Conservation (phyloP, 805 yeast genomes). For the Maudiozyma saulgeensis region DNA sequence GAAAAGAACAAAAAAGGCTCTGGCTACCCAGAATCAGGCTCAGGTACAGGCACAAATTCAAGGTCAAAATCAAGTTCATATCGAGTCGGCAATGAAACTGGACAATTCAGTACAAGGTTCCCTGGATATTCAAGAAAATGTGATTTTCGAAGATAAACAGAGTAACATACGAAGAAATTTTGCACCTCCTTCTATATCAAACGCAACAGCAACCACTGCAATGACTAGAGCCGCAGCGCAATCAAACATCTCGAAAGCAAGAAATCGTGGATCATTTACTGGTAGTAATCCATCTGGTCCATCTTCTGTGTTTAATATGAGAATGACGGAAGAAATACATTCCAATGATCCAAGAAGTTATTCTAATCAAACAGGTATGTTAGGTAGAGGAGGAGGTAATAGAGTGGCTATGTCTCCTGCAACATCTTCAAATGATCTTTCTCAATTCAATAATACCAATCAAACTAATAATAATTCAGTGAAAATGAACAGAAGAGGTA, state of each 20-base stretch:
- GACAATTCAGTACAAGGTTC: too few species aligned
- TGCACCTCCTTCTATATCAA: constrained; percentile 7
- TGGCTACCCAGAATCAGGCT: neutral
- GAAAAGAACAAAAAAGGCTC: constrained; percentile 45
- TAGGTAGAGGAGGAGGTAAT: neutral
- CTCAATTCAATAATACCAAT: neutral
- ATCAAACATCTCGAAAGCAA: constrained; percentile 2
- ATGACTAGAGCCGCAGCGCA: constrained; percentile 4
- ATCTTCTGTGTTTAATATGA: neutral
- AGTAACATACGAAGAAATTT: constrained; percentile 6
- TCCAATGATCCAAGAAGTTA: neutral
- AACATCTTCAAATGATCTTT: neutral
- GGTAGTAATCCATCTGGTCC: neutral
- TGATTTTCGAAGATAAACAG: neutral
- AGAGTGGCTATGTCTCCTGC: neutral
- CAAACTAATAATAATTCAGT: neutral
- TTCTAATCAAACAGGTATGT: neutral
- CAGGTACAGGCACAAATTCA: neutral
- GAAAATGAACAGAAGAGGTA: constrained; percentile 22
- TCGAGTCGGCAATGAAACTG: neutral
- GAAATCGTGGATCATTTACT: constrained; percentile 3
- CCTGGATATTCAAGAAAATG: neutral
- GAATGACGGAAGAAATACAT: neutral
- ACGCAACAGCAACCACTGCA: constrained; percentile 9
- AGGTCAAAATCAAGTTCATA: neutral